Evolutionary conservation across 164 flowering plant genomes (phyloP).

Genomic region (Umbellularia californica): DNA sequence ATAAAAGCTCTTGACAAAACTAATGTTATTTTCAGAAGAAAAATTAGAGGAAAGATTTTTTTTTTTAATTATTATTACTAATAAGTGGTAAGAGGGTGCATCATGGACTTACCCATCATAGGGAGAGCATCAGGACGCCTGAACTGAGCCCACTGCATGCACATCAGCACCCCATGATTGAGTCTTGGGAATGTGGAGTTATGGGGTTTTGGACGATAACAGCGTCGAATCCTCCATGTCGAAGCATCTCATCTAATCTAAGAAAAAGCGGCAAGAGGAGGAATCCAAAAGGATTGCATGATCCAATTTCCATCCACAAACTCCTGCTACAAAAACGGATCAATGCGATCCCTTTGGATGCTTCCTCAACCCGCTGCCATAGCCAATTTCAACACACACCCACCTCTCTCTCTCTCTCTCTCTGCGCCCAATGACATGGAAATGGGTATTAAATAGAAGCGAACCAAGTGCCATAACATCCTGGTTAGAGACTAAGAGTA

Average conservation of each 20-base stretch:
- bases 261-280: conserved; percentile 51
- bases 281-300: conserved; percentile 88
- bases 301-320: conserved; percentile 31
- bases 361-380: conserved; percentile 49
- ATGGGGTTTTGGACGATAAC: background rate
- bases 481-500: too few species aligned
- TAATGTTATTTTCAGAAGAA: too few species aligned
- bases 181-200: background rate
- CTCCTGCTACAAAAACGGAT: conserved; percentile 26
- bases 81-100: background rate
- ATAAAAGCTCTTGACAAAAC: too few species aligned
- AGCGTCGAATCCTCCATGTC: too few species aligned
- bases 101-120: background rate
- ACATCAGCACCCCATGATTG: too few species aligned
- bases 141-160: too few species aligned
- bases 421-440: conserved; percentile 8
- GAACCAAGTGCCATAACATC: background rate
- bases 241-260: too few species aligned
- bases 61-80: too few species aligned
- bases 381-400: background rate
- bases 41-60: too few species aligned
- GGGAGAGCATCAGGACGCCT: too few species aligned
- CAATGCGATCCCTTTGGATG: conserved; percentile 98
- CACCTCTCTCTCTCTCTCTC: background rate
- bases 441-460: conserved; percentile 23